Conservation (phyloP, 305 asterid species). For the Withania somnifera region DNA sequence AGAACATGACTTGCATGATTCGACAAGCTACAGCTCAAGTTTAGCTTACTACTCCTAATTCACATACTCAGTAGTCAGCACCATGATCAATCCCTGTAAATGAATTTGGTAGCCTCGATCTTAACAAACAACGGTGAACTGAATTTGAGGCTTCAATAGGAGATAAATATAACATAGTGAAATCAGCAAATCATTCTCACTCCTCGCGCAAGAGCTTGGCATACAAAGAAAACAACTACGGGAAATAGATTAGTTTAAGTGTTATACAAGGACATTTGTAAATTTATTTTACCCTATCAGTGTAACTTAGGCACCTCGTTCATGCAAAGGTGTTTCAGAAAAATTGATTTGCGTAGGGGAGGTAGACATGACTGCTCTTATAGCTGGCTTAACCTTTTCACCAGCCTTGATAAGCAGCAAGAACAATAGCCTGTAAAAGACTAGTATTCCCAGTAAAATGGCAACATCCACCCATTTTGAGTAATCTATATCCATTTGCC, state of each 20-base stretch:
- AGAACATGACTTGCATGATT: no score
- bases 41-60: no score
- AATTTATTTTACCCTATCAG: background rate
- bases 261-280: no score
- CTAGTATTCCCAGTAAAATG: conserved; percentile 35
- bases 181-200: background rate
- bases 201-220: background rate
- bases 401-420: conserved; percentile 25
- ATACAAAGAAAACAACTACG: background rate
- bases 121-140: no score
- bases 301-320: background rate
- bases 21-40: no score
- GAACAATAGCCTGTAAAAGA: conserved; percentile 32
- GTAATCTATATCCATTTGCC: conserved; percentile 10
- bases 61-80: no score
- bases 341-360: background rate
- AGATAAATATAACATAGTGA: background rate
- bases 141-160: no score
- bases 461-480: conserved; percentile 56
- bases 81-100: no score
- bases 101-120: no score
- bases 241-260: background rate
- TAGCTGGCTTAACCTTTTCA: conserved; percentile 18
- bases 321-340: background rate
- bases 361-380: background rate